Base-by-base conservation (phyloP, 306 rosid genomes). In the Prunus kanzakura region DNA sequence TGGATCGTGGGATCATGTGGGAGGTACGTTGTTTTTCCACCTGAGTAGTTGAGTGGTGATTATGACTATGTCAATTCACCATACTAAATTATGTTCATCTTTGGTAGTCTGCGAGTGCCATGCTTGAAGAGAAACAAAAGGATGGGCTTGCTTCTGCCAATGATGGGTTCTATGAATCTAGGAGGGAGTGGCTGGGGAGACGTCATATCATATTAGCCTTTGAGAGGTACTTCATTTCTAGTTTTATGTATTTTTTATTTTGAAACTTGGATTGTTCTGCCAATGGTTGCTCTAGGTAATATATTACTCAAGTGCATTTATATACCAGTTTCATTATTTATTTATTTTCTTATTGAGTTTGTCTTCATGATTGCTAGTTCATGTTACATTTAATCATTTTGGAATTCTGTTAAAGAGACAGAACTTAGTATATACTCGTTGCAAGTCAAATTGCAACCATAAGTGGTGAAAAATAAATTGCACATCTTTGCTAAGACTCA, bases 121-220 rank as follows among this genome's bases (percentile, higher is more conserved):
- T 90, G 86, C 89, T 95, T 76, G 90, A 88, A 71, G 99, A 91
- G 71, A 95, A 91, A 86, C 91, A 89, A 80, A 91, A 83, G 89
- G 99, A 95, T 73, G 90, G 96, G 71, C 93, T 83, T 74, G 87
- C 90, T 75, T 95, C 93, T 72, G 67, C 90, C 80, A 82, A 88
- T 84, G 98, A 95, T 84, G 97, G 97, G 65, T 95, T 95, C 85
- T 95, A 95, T 74, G 99, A 95, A 81, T 95, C 99, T 72, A 95
- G 76, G 83, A 84, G 97, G 90, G 97, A 95, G 75, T 95, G 99
- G 99, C 71, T 92, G 84, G 97, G 99, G 61, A 90, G 87, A 81
- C 92, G 92, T 47, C 99, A 95, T 80, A 84, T 91, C 89, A 87
- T 88, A 81, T 87, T 95, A 80, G 96, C 97, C 14, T 92, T 90